Evolutionary conservation across 192 early-diverging fungal genomes (phyloP), one percentile per base, ranked within the genome.

Genomic region (Mortierella claussenii): DNA sequence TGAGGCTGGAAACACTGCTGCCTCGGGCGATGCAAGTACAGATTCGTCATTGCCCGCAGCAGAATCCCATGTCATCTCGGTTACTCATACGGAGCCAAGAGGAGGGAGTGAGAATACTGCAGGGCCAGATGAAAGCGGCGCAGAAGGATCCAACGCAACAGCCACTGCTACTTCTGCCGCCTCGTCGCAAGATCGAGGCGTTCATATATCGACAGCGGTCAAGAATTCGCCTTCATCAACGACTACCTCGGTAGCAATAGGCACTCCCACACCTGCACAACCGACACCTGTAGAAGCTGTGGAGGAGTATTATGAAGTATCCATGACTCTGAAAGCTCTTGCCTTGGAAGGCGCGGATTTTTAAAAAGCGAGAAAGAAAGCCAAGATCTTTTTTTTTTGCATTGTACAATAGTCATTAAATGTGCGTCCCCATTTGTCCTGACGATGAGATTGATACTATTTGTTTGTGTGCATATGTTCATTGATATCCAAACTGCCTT

Each of bases 231-330:
- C 59, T 12, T 27, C 52, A 0, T 23, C 44, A 1, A 36, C n/a
- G n/a, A n/a, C n/a, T n/a, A n/a, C n/a, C n/a, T n/a, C n/a, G n/a
- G n/a, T n/a, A n/a, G n/a, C n/a, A n/a, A n/a, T n/a, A n/a, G n/a
- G n/a, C n/a, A n/a, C n/a, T n/a, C n/a, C n/a, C n/a, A n/a, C 54
- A 34, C 13, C 69, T 17, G 12, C 51, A 30, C 15, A 23, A 51
- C 45, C 34, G 31, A n/a, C n/a, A n/a, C 26, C 37, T 31, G 20
- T 43, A 13, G 73, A 76, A 30, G 52, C 48, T 5, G 73, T 61
- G 9, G 73, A 76, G 9, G 64, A 76, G 58, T 76, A 67, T 34
- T 76, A 76, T 31, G 73, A 76, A 37, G 73, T 76, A 0, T 76
- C 73, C 1, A 67, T 62, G 58, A 67, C 73, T 1, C 58, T 76